Evolutionary conservation across 768 basidiomycete genomes (phyloP).

Genomic region (Leccinum disarticulatum): DNA sequence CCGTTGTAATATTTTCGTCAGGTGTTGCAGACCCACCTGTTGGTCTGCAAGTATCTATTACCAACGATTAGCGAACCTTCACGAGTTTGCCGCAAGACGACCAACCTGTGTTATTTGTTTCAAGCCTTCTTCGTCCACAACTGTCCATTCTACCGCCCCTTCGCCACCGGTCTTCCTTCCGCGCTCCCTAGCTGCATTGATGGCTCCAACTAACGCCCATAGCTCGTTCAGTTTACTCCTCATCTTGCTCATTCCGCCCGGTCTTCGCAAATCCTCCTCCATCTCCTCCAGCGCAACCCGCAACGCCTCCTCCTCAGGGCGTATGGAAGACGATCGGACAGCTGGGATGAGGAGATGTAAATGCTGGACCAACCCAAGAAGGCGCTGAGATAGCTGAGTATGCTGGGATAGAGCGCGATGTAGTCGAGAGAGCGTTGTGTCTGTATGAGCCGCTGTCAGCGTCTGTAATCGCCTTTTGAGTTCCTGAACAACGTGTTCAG

Average conservation of each 20-base stretch:
- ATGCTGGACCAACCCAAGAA: constrained; percentile 70
- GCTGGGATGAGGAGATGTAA: constrained; percentile 77
- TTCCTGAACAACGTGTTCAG: constrained; percentile 43
- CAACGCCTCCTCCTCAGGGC: constrained; percentile 78
- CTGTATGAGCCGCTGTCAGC: constrained; percentile 59
- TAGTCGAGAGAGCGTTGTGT: constrained; percentile 68
- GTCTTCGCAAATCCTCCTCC: constrained; percentile 64
- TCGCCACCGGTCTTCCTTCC: constrained; percentile 42
- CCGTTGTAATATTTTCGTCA: constrained; percentile 71
- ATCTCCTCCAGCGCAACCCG: constrained; percentile 71
- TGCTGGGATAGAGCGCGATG: constrained; percentile 62
- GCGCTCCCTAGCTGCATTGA: constrained; percentile 57
- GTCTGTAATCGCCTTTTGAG: constrained; percentile 61
- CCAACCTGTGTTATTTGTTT: constrained; percentile 71
- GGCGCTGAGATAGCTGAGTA: constrained; percentile 67
- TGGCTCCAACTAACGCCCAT: constrained; percentile 80
- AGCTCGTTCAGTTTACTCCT: constrained; percentile 77
- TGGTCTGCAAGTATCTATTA: constrained; percentile 70
- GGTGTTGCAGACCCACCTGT: constrained; percentile 76
- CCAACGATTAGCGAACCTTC: constrained; percentile 1
- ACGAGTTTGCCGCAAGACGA: constrained; percentile 1
- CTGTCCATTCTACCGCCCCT: constrained; percentile 64
- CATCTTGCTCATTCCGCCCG: constrained; percentile 54
- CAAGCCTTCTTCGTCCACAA: constrained; percentile 86
- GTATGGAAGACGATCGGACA: constrained; percentile 70